Evolutionary conservation across 257 asterid species (phyloP), one percentile per base, ranked within the genome.

Genomic region (Solanum dulcamara): DNA sequence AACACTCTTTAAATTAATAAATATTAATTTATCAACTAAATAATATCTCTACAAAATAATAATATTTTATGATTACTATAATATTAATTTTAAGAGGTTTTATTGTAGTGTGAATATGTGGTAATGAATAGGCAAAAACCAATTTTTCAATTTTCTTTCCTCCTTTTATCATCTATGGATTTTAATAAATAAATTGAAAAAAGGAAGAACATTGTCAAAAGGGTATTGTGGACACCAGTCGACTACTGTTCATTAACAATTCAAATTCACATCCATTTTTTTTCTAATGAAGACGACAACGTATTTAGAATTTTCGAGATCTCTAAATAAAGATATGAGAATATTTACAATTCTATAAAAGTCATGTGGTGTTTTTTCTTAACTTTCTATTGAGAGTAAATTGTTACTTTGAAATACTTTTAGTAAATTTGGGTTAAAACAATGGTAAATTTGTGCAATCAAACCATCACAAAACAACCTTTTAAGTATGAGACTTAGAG

Each of bases 231-330:
- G 10, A 57, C 6, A 12, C 4, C 13, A 5, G 13, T n/a, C 7
- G n/a, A 57, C 17, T 11, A 60, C 12, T 38, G 7, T 38, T 10
- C 9, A 60, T 24, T 24, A 60, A n/a, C n/a, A n/a, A 57, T 60
- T 60, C 0, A 12, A 2, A 60, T 10, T 60, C 15, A n/a, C n/a
- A n/a, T n/a, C n/a, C n/a, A n/a, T 0, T 1, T 10, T 0, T n/a
- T 57, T 57, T 57, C 3, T 22, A 57, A 57, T 1, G 4, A 38
- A 22, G 30, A 57, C 13, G 9, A 55, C n/a, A 8, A 55, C 13
- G 8, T 22, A 9, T 57, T 22, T 22, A 22, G 1, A 55, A 55
- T 22, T 55, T 55, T 3, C 6, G 1, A 59, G 10, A 13, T 59
- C 3, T 59, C 15, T n/a, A 59, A n/a, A 57, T 57, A 57, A 57